Conservation (phyloP, 768 basidiomycete species). For the Collybiopsis luxurians region DNA sequence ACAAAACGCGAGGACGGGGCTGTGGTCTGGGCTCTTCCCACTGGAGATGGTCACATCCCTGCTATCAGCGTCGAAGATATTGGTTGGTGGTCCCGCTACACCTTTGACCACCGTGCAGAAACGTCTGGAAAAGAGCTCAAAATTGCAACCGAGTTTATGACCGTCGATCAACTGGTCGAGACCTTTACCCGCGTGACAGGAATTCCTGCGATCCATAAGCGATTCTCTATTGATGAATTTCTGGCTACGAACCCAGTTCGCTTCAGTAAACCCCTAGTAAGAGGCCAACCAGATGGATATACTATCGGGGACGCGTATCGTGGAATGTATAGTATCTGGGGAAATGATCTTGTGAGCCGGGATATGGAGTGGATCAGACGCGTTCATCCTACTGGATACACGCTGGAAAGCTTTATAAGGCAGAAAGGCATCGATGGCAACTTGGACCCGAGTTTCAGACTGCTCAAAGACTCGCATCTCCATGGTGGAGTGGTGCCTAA, state of each 20-base stretch:
- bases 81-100: conserved; percentile 37
- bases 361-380: conserved; percentile 43
- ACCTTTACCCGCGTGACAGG: conserved; percentile 37
- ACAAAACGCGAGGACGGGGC: conserved; percentile 36
- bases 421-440: conserved; percentile 4
- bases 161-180: conserved; percentile 33
- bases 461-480: no score
- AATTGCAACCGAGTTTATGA: conserved; percentile 33
- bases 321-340: conserved; percentile 41
- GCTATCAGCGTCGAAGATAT: conserved; percentile 39
- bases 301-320: conserved; percentile 41
- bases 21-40: conserved; percentile 34
- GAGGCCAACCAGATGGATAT: conserved; percentile 23
- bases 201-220: conserved; percentile 27
- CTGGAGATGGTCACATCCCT: conserved; percentile 33
- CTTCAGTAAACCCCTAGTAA: conserved; percentile 21
- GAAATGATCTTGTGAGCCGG: conserved; percentile 40
- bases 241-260: conserved; percentile 23
- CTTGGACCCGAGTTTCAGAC: no score
- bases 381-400: conserved; percentile 32
- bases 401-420: conserved; percentile 40
- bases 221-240: conserved; percentile 31
- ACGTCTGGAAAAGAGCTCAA: conserved; percentile 35
- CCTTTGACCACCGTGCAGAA: conserved; percentile 31
- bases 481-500: no score